Base-by-base conservation (phyloP, 2,329 filamentous ascomycete genomes). In the Aspergillus terreus region DNA sequence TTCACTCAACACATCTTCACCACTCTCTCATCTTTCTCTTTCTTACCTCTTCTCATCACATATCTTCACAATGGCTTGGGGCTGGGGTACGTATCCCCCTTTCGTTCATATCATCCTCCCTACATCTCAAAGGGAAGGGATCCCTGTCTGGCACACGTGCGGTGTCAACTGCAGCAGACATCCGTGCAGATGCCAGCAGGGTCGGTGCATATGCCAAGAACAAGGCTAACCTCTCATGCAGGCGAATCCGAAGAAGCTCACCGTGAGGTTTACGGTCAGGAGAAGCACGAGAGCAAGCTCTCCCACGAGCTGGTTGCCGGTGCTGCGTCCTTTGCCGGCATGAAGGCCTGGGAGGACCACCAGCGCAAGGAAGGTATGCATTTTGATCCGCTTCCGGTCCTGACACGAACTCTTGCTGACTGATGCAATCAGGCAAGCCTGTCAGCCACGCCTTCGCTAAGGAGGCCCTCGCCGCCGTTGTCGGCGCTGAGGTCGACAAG, bases 331-430 rank as follows among this genome's bases (percentile, higher is more conserved):
- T 92, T 92, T 67, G 85, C 83, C 58, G 89, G 84, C 63, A 87
- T 92, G 81, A 90, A 90, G 78, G 76, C 85, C 19, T 92, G 85
- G 63, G 88, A 92, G 74, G 85, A 91, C 70, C 78, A 82, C 63
- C 86, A 91, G 76, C 85, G 86, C 64, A 77, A 74, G 51, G 78
- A 88, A 68, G 88, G 85, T 84, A 75, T 9, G 27, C 27, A 30
- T 4, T 10, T 30, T 5, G 7, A 30, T 7, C 10, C 1, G 9
- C 27, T 30, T 30, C 27, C 27, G 27, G 11, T 11, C 7, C 27
- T 30, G 25, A 27, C 27, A 30, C 27, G 27, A 30, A 9, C 27
- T 7, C 27, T 30, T 4, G 35, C 35, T 38, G 35, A 38, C 35
- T 15, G 35, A 38, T 15, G 11, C 42, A 4, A 15, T 35, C 5